phyloP scores from a whole-genome alignment of 495 filamentous ascomycete species.

The Xylaria flabelliformis region DNA sequence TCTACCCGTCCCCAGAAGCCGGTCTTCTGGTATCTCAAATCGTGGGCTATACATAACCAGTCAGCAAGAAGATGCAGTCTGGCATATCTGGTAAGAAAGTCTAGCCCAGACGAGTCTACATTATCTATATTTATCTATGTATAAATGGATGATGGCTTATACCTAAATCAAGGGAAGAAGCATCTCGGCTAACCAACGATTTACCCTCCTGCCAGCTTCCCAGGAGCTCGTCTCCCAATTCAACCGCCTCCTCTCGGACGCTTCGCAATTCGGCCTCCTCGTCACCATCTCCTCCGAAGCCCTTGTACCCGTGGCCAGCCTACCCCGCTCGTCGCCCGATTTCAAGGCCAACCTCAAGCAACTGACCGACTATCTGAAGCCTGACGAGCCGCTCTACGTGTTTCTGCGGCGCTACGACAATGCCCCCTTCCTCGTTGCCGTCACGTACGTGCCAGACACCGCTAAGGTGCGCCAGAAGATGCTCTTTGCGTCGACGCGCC shows the following conservation, averaged over 20 bases:
- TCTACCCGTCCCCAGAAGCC: not conserved
- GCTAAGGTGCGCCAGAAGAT: conserved; percentile 95
- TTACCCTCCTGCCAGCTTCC: conserved; percentile 64
- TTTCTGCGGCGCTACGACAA: conserved; percentile 73
- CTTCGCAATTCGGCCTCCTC: conserved; percentile 76
- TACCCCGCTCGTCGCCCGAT: conserved; percentile 61
- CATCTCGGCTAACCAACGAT: conserved; percentile 1
- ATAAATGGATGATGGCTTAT: not conserved
- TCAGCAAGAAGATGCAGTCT: conserved; percentile 25
- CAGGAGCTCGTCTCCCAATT: conserved; percentile 85
- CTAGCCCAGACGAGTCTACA: not conserved
- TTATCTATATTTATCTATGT: not conserved
- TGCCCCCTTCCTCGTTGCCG: conserved; percentile 66
- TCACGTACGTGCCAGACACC: conserved; percentile 89
- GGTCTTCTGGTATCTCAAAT: conserved; percentile 9
- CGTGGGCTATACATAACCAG: not conserved
- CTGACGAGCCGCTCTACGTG: conserved; percentile 80
- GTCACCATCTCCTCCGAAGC: conserved; percentile 78
- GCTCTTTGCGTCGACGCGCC: conserved; percentile 87
- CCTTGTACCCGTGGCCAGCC: conserved; percentile 67
- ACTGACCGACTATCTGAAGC: conserved; percentile 68
- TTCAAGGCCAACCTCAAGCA: conserved; percentile 66
- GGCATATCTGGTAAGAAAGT: conserved; percentile 27
- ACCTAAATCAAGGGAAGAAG: not conserved
- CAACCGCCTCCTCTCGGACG: conserved; percentile 68